Evolutionary conservation across 495 filamentous ascomycete genomes (phyloP).

Genomic region (Darksidea phi): DNA sequence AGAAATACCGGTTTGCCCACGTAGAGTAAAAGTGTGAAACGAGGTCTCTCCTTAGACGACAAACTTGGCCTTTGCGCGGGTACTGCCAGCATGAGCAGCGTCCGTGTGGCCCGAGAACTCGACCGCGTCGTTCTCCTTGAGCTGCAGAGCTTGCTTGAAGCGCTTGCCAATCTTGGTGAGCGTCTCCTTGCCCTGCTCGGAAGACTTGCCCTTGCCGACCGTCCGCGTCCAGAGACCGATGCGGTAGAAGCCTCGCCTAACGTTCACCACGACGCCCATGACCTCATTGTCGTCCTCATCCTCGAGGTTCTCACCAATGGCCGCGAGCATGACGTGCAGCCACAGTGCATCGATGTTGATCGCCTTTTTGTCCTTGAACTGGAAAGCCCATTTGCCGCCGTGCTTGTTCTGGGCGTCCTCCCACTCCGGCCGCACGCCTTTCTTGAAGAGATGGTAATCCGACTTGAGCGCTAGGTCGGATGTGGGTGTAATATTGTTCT

Average conservation of each 20-base stretch:
- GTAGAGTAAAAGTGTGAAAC: too few relatives aligned
- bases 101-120: slow-evolving; percentile 98
- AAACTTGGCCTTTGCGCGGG: slow-evolving; percentile 91
- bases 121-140: slow-evolving; percentile 70
- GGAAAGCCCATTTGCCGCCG: slow-evolving; percentile 96
- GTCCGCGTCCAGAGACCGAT: slow-evolving; percentile 92
- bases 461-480: slow-evolving; percentile 95
- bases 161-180: slow-evolving; percentile 77
- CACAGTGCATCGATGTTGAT: slow-evolving; percentile 93
- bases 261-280: slow-evolving; percentile 99
- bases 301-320: slow-evolving; percentile 97
- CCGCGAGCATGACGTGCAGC: slow-evolving; percentile 94
- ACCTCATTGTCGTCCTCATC: slow-evolving; percentile 87
- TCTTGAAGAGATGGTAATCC: slow-evolving; percentile 99
- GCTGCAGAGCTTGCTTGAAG: slow-evolving; percentile 86
- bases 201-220: slow-evolving; percentile 72
- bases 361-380: slow-evolving; percentile 89
- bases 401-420: slow-evolving; percentile 98
- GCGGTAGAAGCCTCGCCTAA: slow-evolving; percentile 96
- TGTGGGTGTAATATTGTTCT: slow-evolving; percentile 98
- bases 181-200: slow-evolving; percentile 78
- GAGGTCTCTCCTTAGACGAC: slow-evolving; percentile 56
- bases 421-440: slow-evolving; percentile 95
- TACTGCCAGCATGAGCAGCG: slow-evolving; percentile 86
- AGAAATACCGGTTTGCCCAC: slow-evolving; percentile 1